These are phyloP conservation scores for Agrocybe praecox DNA, from an alignment of 768 basidiomycete species.

Conservation along the genomic window DNA sequence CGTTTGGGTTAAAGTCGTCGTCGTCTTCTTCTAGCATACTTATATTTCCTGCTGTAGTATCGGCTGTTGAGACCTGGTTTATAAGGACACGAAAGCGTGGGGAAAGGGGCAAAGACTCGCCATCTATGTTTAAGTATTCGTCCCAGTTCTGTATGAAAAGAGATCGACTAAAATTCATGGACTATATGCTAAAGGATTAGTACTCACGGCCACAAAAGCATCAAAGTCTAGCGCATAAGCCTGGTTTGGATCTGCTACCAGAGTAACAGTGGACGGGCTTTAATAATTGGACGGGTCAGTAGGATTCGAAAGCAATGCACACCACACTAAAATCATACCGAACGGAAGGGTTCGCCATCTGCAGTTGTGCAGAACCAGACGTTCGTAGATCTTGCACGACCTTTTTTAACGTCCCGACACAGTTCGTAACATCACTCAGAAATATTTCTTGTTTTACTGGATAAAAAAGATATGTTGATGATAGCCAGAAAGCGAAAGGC, in stretches of 20 bases:
- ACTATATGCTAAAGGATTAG: neutral
- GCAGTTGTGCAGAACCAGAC: constrained; percentile 28
- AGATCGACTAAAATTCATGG: neutral
- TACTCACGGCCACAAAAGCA: constrained; percentile 60
- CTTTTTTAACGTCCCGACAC: constrained; percentile 78
- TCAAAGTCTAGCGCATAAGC: constrained; percentile 63
- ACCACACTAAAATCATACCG: constrained; percentile 38
- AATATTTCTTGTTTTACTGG: constrained; percentile 87
- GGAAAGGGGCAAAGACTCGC: constrained; percentile 25
- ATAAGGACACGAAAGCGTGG: neutral
- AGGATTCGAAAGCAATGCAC: too few species aligned
- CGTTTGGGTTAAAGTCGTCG: constrained; percentile 49
- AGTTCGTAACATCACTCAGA: constrained; percentile 75
- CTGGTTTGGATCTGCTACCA: constrained; percentile 51
- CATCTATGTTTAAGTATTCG: constrained; percentile 53
- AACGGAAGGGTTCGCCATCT: constrained; percentile 58
- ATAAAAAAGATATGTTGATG: neutral
- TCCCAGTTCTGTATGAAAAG: constrained; percentile 56
- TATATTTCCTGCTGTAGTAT: constrained; percentile 5
- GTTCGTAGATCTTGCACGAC: constrained; percentile 68
- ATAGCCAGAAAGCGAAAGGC: too few species aligned
- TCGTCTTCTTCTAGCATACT: constrained; percentile 38
- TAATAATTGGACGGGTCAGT: neutral
- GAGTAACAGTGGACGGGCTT: constrained; percentile 54
- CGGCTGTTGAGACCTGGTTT: constrained; percentile 2